Conservation (phyloP, 176 grass and related monocot species). For the Triticum timopheevii region DNA sequence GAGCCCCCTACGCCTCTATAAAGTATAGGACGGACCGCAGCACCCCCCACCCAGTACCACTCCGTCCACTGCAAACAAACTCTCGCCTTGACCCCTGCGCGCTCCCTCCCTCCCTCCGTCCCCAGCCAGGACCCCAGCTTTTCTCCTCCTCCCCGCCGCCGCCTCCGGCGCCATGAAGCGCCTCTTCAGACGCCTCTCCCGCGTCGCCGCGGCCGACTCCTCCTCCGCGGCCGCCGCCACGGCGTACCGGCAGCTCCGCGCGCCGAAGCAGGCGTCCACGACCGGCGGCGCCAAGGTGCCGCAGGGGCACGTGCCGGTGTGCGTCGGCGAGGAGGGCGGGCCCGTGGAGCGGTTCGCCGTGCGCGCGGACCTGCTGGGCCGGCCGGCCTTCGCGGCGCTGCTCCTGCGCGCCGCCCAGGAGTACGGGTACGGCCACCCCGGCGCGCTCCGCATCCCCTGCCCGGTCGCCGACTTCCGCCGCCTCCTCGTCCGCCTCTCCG, state of each 20-base stretch:
- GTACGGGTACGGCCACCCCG: conserved; percentile 86
- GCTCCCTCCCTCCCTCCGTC: background rate
- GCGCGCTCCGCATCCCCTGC: conserved; percentile 92
- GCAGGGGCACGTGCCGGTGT: conserved; percentile 77
- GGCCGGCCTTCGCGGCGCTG: conserved; percentile 63
- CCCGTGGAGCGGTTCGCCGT: conserved; percentile 74
- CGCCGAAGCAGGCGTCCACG: background rate
- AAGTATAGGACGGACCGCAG: background rate
- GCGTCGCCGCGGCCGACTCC: conserved; percentile 46
- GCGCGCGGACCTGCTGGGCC: conserved; percentile 56
- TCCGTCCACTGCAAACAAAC: background rate
- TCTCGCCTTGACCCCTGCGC: background rate
- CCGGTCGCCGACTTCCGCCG: conserved; percentile 64
- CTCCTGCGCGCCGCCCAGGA: conserved; percentile 75
- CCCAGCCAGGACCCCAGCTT: background rate
- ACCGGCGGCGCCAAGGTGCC: background rate
- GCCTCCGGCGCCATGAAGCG: conserved; percentile 46
- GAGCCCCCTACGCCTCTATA: background rate
- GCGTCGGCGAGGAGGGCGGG: conserved; percentile 71
- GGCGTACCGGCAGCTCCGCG: conserved; percentile 10
- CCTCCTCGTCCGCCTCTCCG: conserved; percentile 41
- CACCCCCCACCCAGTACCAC: background rate
- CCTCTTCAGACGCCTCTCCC: conserved; percentile 56
- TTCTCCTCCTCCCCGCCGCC: background rate
- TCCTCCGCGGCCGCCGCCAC: background rate